A percentile compares a stretch with the other conserved stretches of the same genome.
These are phyloP conservation scores for Penicillium sclerotiorum DNA, from an alignment of 2,329 filamentous ascomycete genomes.

Conservation along the genomic window DNA sequence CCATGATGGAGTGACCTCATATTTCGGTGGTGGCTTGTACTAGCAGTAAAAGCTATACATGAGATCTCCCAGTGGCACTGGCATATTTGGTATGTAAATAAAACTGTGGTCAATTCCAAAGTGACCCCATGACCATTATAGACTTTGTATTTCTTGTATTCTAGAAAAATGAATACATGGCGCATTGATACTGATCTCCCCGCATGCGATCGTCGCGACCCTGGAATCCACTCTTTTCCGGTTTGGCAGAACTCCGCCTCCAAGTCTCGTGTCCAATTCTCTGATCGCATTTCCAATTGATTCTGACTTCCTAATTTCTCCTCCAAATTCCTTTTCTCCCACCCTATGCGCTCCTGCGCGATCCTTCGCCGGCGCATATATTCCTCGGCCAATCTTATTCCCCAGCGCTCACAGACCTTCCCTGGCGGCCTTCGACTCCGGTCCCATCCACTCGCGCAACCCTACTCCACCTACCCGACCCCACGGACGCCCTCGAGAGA, in stretches of 20 bases:
- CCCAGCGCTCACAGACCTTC: constrained; percentile 26
- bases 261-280: not conserved
- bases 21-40: too few relatives aligned
- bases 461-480: constrained; percentile 29
- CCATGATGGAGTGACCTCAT: too few relatives aligned
- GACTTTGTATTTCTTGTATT: too few relatives aligned
- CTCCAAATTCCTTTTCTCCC: not conserved
- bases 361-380: constrained; percentile 32
- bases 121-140: too few relatives aligned
- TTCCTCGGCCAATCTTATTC: constrained; percentile 33
- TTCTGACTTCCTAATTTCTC: too few relatives aligned
- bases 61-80: too few relatives aligned
- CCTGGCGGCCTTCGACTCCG: constrained; percentile 23
- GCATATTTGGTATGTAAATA: too few relatives aligned
- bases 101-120: too few relatives aligned
- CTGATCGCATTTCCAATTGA: too few relatives aligned
- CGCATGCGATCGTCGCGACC: constrained; percentile 3
- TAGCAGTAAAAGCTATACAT: too few relatives aligned
- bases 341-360: constrained; percentile 41
- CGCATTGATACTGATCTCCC: constrained; percentile 3
- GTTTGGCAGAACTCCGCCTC: not conserved
- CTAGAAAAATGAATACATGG: too few relatives aligned
- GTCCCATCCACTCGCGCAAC: constrained; percentile 27
- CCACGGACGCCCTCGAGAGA: constrained; percentile 28
- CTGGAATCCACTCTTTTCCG: constrained; percentile 15